A percentile compares a stretch with the other conserved stretches of the same genome.
Conservation (phyloP, 805 yeast genomes). For the Hanseniaspora mollemarum region DNA sequence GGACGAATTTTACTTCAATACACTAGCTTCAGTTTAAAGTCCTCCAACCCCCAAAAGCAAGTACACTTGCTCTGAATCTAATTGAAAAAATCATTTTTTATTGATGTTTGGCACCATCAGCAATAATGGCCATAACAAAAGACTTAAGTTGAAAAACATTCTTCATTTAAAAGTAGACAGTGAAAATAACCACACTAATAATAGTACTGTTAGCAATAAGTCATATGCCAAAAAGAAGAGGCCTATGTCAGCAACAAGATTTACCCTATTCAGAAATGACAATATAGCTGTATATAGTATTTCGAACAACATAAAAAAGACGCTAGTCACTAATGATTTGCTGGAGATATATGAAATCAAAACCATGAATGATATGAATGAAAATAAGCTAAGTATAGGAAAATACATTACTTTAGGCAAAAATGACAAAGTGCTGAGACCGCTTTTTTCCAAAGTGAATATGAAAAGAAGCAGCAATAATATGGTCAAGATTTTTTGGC, state of each 20-base stretch:
- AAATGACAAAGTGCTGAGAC: slow-evolving; percentile 43
- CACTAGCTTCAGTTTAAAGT: too few species aligned
- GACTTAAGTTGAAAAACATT: slow-evolving; percentile 8
- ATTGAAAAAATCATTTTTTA: too few species aligned
- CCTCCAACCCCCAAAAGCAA: too few species aligned
- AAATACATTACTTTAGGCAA: slow-evolving; percentile 27
- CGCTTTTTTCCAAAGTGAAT: slow-evolving; percentile 54
- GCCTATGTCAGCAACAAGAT: slow-evolving; percentile 24
- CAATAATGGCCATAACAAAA: background rate
- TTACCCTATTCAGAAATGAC: slow-evolving; percentile 23
- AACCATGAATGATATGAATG: slow-evolving; percentile 20
- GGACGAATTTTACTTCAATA: too few species aligned
- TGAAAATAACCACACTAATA: background rate
- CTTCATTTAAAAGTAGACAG: slow-evolving; percentile 10
- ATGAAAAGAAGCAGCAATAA: slow-evolving; percentile 39
- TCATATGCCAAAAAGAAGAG: slow-evolving; percentile 8
- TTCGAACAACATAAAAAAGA: background rate
- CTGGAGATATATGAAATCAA: slow-evolving; percentile 28
- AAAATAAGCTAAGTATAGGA: slow-evolving; percentile 16
- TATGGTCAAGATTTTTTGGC: slow-evolving; percentile 23
- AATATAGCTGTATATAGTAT: background rate
- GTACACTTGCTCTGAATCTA: too few species aligned
- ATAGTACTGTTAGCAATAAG: background rate
- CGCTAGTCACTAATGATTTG: slow-evolving; percentile 20
- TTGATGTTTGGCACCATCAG: background rate